Evolutionary conservation across 441 rosid species (phyloP).

Genomic region (Corymbia citriodora): DNA sequence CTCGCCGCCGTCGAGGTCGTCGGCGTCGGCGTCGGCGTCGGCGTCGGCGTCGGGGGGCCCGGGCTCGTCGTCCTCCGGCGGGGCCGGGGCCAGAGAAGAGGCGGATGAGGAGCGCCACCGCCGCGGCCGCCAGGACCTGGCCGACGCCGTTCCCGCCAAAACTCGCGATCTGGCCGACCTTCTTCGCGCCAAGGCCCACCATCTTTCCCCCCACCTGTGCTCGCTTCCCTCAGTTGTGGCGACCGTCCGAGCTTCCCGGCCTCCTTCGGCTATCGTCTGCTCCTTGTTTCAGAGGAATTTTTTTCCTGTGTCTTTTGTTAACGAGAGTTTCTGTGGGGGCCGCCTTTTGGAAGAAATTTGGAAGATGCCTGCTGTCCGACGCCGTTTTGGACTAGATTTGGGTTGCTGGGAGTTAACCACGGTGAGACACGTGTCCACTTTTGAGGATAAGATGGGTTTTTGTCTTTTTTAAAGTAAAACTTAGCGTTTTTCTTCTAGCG

Average conservation of each 20-base stretch:
- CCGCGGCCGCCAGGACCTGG: slow-evolving; percentile 61
- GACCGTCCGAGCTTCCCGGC: background rate
- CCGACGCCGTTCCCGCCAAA: slow-evolving; percentile 73
- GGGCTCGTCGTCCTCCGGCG: slow-evolving; percentile 26
- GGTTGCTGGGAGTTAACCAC: background rate
- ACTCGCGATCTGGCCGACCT: slow-evolving; percentile 42
- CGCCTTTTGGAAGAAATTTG: background rate
- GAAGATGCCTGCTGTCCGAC: background rate
- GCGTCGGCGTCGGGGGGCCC: slow-evolving; percentile 11
- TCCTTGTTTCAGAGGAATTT: background rate
- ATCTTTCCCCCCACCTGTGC: background rate
- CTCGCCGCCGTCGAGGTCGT: slow-evolving; percentile 22
- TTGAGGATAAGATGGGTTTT: background rate
- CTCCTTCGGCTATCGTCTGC: background rate
- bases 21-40: slow-evolving; percentile 2
- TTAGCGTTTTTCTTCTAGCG: background rate
- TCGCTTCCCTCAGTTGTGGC: background rate
- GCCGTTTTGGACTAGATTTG: background rate
- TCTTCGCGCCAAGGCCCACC: slow-evolving; percentile 71
- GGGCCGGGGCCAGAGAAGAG: slow-evolving; percentile 66
- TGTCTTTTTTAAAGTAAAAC: background rate
- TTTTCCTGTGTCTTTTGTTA: background rate
- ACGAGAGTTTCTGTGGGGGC: background rate
- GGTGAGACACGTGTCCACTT: background rate
- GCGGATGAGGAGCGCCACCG: slow-evolving; percentile 63